These are phyloP conservation scores for Calonectria crousiana DNA, from an alignment of 2,329 filamentous ascomycete species.

Conservation along the genomic window DNA sequence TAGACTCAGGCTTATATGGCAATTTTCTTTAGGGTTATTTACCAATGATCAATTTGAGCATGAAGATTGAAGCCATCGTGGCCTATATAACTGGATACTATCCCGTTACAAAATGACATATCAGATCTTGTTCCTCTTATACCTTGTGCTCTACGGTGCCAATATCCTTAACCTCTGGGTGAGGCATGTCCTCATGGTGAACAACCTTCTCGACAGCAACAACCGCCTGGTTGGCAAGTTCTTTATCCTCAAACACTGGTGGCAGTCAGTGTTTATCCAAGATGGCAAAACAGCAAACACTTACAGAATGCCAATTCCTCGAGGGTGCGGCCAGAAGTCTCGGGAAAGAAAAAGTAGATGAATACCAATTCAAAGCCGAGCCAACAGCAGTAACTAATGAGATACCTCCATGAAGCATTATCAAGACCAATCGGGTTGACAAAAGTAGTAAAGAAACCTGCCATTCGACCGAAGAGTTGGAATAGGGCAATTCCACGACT, in stretches of 20 bases:
- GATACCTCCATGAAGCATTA: conserved; percentile 34
- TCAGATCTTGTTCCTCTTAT: not conserved
- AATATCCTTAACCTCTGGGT: not conserved
- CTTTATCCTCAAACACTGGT: conserved; percentile 25
- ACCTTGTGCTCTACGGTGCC: not conserved
- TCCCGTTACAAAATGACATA: not conserved
- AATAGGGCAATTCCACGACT: conserved; percentile 65
- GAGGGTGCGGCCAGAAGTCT: conserved; percentile 80
- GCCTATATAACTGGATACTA: not conserved
- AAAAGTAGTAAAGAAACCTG: conserved; percentile 37
- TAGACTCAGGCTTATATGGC: not conserved
- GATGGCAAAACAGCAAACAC: not conserved
- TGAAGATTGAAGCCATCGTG: not conserved
- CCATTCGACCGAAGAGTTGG: conserved; percentile 56
- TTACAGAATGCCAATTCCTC: conserved; percentile 64
- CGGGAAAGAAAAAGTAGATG: conserved; percentile 85
- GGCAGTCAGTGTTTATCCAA: not conserved
- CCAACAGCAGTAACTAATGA: conserved; percentile 41
- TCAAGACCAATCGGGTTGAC: conserved; percentile 40
- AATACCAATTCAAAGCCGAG: conserved; percentile 42
- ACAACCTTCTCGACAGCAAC: conserved; percentile 17
- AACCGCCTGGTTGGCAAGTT: conserved; percentile 8
- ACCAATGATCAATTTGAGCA: not conserved
- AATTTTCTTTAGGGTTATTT: not conserved
- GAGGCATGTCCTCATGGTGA: conserved; percentile 17